phyloP scores from a whole-genome alignment of 2,329 filamentous ascomycete genomes.

The Karstenula rhodostoma region DNA sequence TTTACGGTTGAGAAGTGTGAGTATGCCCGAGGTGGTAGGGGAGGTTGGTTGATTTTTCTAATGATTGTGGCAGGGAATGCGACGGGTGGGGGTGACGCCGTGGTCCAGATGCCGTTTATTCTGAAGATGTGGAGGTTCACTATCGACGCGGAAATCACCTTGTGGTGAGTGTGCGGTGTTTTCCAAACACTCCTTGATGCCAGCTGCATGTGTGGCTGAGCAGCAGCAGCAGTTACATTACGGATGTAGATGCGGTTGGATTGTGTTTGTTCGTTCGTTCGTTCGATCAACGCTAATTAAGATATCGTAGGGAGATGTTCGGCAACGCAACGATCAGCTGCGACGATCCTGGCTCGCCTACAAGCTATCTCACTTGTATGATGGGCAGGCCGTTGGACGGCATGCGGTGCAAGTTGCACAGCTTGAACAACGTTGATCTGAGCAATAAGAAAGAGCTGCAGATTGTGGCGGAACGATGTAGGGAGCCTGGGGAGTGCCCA shows the following conservation, averaged over 20 bases:
- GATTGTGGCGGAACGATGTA: background rate
- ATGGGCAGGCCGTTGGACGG: background rate
- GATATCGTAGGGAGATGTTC: background rate
- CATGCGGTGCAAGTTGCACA: slow-evolving; percentile 5
- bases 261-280: too few species aligned
- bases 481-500: background rate
- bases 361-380: slow-evolving; percentile 6
- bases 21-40: background rate
- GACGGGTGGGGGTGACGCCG: background rate
- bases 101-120: background rate
- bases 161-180: too few species aligned
- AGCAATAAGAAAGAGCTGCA: slow-evolving; percentile 3
- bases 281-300: background rate
- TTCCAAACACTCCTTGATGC: background rate
- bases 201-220: too few species aligned
- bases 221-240: too few species aligned
- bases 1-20: background rate
- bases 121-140: background rate
- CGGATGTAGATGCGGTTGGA: too few species aligned
- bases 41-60: background rate
- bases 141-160: background rate
- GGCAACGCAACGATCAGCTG: background rate
- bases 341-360: background rate
- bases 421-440: background rate
- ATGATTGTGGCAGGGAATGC: background rate